These are phyloP conservation scores for Trichophyton schoenleinii DNA, from an alignment of 2,329 filamentous ascomycete species.

Conservation along the genomic window DNA sequence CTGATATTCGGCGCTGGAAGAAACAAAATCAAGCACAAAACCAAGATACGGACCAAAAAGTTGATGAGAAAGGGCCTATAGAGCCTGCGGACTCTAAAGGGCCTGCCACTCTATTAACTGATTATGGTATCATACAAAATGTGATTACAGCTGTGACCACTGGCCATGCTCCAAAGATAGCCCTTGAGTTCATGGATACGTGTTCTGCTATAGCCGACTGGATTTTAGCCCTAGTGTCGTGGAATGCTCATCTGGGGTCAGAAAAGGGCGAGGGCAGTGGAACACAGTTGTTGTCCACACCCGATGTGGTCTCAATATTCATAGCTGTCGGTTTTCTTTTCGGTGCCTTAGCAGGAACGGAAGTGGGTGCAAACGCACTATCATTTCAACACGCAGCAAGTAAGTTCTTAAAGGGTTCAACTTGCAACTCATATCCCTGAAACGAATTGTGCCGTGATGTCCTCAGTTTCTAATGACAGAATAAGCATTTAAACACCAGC, in stretches of 20 bases:
- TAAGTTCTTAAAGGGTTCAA: constrained; percentile 10
- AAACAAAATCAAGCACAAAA: background rate
- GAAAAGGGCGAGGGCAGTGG: constrained; percentile 14
- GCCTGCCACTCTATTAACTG: constrained; percentile 28
- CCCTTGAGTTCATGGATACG: constrained; percentile 22
- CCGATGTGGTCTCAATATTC: constrained; percentile 26
- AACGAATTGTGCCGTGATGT: background rate
- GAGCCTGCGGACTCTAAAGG: background rate
- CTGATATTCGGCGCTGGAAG: constrained; percentile 8
- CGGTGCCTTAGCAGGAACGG: constrained; percentile 26
- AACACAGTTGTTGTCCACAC: constrained; percentile 19
- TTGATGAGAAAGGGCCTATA: background rate
- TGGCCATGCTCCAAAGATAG: constrained; percentile 21
- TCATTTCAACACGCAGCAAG: constrained; percentile 25
- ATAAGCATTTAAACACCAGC: constrained; percentile 16
- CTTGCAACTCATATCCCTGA: background rate
- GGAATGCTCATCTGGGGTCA: constrained; percentile 21
- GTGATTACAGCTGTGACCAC: constrained; percentile 29
- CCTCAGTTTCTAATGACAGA: background rate
- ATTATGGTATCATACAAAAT: constrained; percentile 32
- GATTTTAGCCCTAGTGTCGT: constrained; percentile 28
- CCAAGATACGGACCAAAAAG: background rate
- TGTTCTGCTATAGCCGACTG: constrained; percentile 27
- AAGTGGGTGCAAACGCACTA: constrained; percentile 26
- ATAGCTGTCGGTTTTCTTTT: constrained; percentile 32